phyloP scores from a whole-genome alignment of 1,284 basidiomycete species.

The Inonotus hispidus region DNA sequence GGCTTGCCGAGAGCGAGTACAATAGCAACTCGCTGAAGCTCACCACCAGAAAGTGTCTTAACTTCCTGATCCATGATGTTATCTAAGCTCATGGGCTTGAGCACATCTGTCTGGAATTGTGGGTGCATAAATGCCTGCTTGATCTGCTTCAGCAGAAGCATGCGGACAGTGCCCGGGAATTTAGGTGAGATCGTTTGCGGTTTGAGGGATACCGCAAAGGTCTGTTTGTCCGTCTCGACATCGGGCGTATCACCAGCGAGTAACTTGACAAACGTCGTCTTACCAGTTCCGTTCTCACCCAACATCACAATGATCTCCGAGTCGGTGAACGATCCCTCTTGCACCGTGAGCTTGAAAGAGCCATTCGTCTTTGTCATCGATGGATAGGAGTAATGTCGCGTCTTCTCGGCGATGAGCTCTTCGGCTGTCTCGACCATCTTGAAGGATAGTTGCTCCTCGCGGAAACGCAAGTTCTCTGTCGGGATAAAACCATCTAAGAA shows the following conservation, averaged over 20 bases:
- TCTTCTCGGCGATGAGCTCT: conserved; percentile 78
- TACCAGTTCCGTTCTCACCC: conserved; percentile 96
- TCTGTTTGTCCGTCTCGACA: conserved; percentile 72
- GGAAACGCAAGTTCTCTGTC: conserved; percentile 97
- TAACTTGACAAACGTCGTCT: conserved; percentile 93
- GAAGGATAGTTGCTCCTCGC: conserved; percentile 90
- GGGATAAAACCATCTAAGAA: conserved; percentile 97
- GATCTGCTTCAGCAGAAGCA: conserved; percentile 90
- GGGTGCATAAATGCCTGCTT: conserved; percentile 94
- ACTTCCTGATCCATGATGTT: conserved; percentile 94
- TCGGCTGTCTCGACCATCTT: conserved; percentile 95
- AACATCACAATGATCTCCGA: conserved; percentile 98
- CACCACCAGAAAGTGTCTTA: conserved; percentile 93
- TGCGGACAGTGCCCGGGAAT: conserved; percentile 90
- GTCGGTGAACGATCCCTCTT: conserved; percentile 85
- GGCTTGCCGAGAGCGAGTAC: conserved; percentile 83
- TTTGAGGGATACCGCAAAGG: conserved; percentile 84
- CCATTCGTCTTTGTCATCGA: conserved; percentile 95
- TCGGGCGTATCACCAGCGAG: conserved; percentile 89
- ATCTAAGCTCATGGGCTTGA: conserved; percentile 94
- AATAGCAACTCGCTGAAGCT: conserved; percentile 93
- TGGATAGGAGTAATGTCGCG: conserved; percentile 85
- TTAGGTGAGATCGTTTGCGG: conserved; percentile 95
- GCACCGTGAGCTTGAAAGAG: conserved; percentile 87
- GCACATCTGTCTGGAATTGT: conserved; percentile 93